A percentile compares a stretch with the other conserved stretches of the same genome.
Evolutionary conservation across 768 basidiomycete species (phyloP).

Genomic region (Clitopilus passeckerianus): DNA sequence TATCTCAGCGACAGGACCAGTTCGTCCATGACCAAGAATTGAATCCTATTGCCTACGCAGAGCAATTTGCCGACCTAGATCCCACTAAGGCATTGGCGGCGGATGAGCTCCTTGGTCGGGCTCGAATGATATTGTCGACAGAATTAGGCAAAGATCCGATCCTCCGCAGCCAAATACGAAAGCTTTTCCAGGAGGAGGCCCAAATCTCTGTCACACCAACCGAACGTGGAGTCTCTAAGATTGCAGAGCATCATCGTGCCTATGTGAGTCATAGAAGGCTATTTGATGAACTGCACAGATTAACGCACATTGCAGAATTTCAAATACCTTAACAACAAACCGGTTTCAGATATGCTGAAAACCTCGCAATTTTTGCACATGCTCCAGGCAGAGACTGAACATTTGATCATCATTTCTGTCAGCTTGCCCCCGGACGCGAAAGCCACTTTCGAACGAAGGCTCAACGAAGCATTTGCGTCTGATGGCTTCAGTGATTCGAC

Average conservation of each 20-base stretch:
- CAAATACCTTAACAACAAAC: conserved; percentile 88
- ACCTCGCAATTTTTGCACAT: conserved; percentile 86
- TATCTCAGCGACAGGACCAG: conserved; percentile 51
- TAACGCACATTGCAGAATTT: conserved; percentile 58
- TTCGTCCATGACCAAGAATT: conserved; percentile 81
- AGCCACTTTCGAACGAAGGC: conserved; percentile 62
- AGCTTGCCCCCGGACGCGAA: conserved; percentile 58
- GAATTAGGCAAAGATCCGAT: conserved; percentile 93
- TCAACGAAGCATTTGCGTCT: conserved; percentile 81
- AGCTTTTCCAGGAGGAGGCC: conserved; percentile 69
- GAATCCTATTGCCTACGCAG: conserved; percentile 76
- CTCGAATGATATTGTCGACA: conserved; percentile 80
- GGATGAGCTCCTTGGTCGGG: conserved; percentile 67
- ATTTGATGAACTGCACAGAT: neutral
- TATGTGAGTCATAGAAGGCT: conserved; percentile 42
- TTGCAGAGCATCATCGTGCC: conserved; percentile 68
- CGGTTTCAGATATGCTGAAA: conserved; percentile 61
- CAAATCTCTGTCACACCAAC: conserved; percentile 80
- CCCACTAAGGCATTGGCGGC: conserved; percentile 49
- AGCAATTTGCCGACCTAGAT: conserved; percentile 78
- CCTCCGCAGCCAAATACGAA: conserved; percentile 72
- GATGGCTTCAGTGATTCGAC: conserved; percentile 83
- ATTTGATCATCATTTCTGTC: conserved; percentile 75
- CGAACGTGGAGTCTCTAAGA: conserved; percentile 76
- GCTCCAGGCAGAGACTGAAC: conserved; percentile 85